Base-by-base conservation (phyloP, 2,329 filamentous ascomycete species). In the Penicillium sp. region DNA sequence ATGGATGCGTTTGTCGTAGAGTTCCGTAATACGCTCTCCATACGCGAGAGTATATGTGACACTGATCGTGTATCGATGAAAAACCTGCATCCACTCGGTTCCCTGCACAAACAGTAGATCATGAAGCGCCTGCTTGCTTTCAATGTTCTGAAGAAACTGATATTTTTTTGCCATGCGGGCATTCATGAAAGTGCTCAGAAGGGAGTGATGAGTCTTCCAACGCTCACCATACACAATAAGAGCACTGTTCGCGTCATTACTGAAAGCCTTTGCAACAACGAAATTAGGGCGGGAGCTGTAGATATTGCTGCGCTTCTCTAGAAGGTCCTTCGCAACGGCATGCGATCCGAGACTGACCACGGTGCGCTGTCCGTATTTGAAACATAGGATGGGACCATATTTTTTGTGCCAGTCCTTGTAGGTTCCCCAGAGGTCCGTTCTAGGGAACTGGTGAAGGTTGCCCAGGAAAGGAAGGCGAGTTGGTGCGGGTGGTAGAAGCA, bases 211-310 rank as follows among this genome's bases (percentile, higher is more conserved):
- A 77, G 68, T 62, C 42, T 69, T 73, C 76, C 77, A 81, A 24
- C 71, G 69, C 52, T 79, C 77, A 42, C 77, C 76, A 64, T 81
- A 78, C 0, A 75, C 77, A 63, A 79, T 75, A 8, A 81, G 76
- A 11, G 81, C 66, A 24, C 79, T 69, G 21, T 71, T 74, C 5
- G 74, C 69, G 23, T 72, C 73, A 52, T 65, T 49, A 23, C 26
- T 35, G 6, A 49, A 18, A 16, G 20, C 21, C n/a, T 49, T 28
- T 14, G 47, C 47, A 28, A 67, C 59, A 3, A 66, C 63, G 20
- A 64, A 61, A 1, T 64, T 62, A 2, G 73, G 67, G 2, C 74
- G 63, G 2, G 71, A 71, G 11, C 72, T 73, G 58, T 76, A 77
- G 47, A 71, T 69, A 33, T 53, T 60, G 0, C 71, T 68, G 38